Evolutionary conservation across 805 yeast species (phyloP).

Genomic region (Yamadazyma phyllophila): DNA sequence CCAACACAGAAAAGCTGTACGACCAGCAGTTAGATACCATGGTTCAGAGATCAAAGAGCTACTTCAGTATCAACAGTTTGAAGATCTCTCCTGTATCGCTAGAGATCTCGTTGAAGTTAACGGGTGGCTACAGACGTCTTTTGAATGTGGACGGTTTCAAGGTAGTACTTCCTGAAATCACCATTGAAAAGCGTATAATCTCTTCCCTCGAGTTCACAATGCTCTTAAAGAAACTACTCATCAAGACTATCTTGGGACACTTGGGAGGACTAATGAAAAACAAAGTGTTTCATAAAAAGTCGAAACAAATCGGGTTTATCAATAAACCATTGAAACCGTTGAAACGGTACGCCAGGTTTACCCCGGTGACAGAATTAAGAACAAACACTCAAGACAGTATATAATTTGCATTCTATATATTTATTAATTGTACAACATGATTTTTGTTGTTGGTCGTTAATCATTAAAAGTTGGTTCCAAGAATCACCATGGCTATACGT

Average conservation of each 20-base stretch:
- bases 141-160: constrained; percentile 39
- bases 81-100: constrained; percentile 28
- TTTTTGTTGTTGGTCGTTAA: too few species aligned
- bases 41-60: constrained; percentile 73
- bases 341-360: constrained; percentile 22
- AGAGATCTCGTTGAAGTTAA: constrained; percentile 34
- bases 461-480: too few species aligned
- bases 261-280: constrained; percentile 34
- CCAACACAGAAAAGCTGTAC: constrained; percentile 14
- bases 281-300: constrained; percentile 21
- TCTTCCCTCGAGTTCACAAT: constrained; percentile 37
- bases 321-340: constrained; percentile 23
- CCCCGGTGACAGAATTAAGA: constrained; percentile 21
- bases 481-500: constrained; percentile 12
- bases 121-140: constrained; percentile 31
- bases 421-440: background rate
- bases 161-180: constrained; percentile 33
- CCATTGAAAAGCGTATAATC: constrained; percentile 27
- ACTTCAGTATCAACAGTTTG: constrained; percentile 63
- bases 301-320: constrained; percentile 12
- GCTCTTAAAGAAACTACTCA: constrained; percentile 29
- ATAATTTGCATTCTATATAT: background rate
- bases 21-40: constrained; percentile 49
- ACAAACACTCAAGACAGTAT: background rate
- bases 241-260: constrained; percentile 33